Evolutionary conservation across 148 eudicot species (phyloP), one percentile per base, ranked within the genome.

Genomic region (Heliosperma pusillum): DNA sequence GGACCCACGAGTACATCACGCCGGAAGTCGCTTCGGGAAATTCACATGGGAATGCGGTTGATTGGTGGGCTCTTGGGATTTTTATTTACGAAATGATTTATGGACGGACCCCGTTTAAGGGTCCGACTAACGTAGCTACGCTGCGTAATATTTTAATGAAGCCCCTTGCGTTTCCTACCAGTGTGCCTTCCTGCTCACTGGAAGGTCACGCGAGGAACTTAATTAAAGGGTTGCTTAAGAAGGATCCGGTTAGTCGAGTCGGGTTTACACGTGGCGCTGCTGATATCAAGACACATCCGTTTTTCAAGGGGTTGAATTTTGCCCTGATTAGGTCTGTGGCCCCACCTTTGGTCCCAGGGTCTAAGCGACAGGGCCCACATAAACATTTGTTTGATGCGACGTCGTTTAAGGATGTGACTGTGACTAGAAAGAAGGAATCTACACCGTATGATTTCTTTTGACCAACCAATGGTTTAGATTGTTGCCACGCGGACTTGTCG

Each of bases 1-100:
- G 98, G 68, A 93, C 98, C 62, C 98, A 93, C 85, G 98, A 93
- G 75, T 93, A 93, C 86, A 93, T 93, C 42, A 74, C 98, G 0
- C 96, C 98, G 1, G 98, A 93, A 69, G 97, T 93, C 11, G 98
- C 98, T 0, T 81, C 93, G 0, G 98, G 98, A 13, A 75, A 78
- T 57, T 84, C 96, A 75, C 98, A 93, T 74, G 98, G 98, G 0
- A 93, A 83, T 56, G 88, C 96, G 1, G 96, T 93, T 0, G 98
- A 93, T 78, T 93, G 98, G 98, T 93, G 98, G 98, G 90, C 98
- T 19, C 59, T 85, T 0, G 98, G 98, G 3, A 76, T 93, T 5
- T 93, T 93, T 72, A 74, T 91, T 36, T 93, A 93, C 84, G 98
- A 93, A 68, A 85, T 93, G 91, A 81, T 93, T 9, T 93, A 93